These are phyloP conservation scores for Mycogone perniciosa DNA, from an alignment of 2,329 filamentous ascomycete genomes.

Conservation along the genomic window DNA sequence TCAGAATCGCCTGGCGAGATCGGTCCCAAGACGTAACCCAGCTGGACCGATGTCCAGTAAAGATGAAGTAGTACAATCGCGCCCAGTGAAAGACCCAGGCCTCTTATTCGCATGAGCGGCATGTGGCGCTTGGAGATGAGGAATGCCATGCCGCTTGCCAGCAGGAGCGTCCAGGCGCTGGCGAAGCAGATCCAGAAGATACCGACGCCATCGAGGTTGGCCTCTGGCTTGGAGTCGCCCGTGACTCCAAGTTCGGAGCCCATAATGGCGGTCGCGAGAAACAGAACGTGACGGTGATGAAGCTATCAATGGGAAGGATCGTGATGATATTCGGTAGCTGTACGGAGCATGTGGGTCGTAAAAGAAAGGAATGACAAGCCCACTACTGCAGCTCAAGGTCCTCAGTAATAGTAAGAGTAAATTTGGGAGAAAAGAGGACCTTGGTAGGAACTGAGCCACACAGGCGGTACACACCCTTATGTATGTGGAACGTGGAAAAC, in stretches of 20 bases:
- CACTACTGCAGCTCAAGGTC: too few species aligned
- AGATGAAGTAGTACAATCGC: slow-evolving; percentile 35
- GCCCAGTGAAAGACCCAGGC: slow-evolving; percentile 33
- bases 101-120: slow-evolving; percentile 34
- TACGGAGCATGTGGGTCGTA: too few species aligned
- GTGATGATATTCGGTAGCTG: too few species aligned
- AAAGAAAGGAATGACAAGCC: too few species aligned
- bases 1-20: slow-evolving; percentile 43
- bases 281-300: neutral
- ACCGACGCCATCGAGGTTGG: slow-evolving; percentile 23
- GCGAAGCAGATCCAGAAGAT: slow-evolving; percentile 30
- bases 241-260: slow-evolving; percentile 22
- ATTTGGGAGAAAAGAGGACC: too few species aligned
- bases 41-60: slow-evolving; percentile 35
- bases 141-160: slow-evolving; percentile 33
- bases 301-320: too few species aligned
- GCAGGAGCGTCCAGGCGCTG: slow-evolving; percentile 28
- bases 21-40: slow-evolving; percentile 30
- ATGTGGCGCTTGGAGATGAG: slow-evolving; percentile 30
- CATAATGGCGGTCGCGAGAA: slow-evolving; percentile 13
- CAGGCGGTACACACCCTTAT: too few species aligned
- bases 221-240: slow-evolving; percentile 14
- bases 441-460: too few species aligned
- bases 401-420: too few species aligned
- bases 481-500: too few species aligned